Percentiles rank a stretch among this genome's conserved stretches.
Conservation (phyloP, 352 stramenopile species). For the Globisporangium nagaii region DNA sequence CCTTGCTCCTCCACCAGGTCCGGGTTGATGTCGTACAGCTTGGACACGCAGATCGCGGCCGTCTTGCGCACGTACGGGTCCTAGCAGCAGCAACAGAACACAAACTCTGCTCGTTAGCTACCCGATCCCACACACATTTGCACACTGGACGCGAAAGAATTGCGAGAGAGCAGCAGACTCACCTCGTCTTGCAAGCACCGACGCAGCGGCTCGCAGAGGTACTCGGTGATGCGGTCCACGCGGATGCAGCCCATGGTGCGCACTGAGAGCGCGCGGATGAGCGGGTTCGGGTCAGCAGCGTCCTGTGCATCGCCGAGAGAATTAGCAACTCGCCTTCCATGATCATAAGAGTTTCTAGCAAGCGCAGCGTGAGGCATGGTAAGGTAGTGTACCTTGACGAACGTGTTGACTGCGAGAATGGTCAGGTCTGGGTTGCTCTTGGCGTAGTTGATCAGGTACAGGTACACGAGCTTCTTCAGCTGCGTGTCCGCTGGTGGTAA, state of each 20-base stretch:
- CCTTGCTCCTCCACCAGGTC: conserved; percentile 95
- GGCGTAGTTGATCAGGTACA: conserved; percentile 99
- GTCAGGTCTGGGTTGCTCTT: conserved; percentile 99
- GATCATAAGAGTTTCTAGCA: no score
- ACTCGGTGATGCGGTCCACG: conserved; percentile 98
- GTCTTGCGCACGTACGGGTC: conserved; percentile 99
- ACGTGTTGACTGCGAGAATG: conserved; percentile 99
- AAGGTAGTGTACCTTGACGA: conserved; percentile 76
- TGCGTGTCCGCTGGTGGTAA: conserved; percentile 90
- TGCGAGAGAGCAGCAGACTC: no score
- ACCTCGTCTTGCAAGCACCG: conserved; percentile 89
- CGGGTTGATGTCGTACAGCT: conserved; percentile 99
- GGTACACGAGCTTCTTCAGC: conserved; percentile 99
- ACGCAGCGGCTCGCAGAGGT: conserved; percentile 96
- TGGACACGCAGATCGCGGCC: conserved; percentile 98
- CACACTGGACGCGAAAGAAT: no score
- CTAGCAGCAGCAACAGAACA: conserved; percentile 10
- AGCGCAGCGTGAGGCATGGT: no score
- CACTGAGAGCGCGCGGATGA: conserved; percentile 96
- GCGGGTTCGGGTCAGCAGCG: conserved; percentile 87
- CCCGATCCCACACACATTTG: no score
- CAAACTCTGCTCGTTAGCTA: no score
- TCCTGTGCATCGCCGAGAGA: no score
- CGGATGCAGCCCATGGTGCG: conserved; percentile 99
- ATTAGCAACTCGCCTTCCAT: no score